Evolutionary conservation across 495 filamentous ascomycete species (phyloP), one percentile per base, ranked within the genome.

Genomic region (Penicillium maclennaniae): DNA sequence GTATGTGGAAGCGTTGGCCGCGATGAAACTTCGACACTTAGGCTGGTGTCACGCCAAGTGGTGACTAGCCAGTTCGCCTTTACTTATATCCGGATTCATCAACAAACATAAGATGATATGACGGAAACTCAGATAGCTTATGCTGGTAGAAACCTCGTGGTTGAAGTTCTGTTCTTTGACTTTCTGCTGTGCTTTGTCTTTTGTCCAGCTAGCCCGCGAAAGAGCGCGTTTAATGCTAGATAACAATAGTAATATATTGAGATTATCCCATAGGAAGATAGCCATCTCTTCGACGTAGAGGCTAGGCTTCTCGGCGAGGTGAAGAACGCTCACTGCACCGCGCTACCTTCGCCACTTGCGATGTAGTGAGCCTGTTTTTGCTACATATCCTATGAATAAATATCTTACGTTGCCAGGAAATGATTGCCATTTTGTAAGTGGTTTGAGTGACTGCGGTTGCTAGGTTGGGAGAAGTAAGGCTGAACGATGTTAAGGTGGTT

Each of bases 281-380:
- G 49, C 51, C 55, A 61, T 61, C 51, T 58, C 59, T 47, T 61
- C 46, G 15, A 55, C 20, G 16, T 54, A 61, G 44, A 58, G 51
- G 25, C 26, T 8, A 8, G 26, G 26, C 8, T 8, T 28, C 8
- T 28, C 26, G 8, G 26, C 26, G 26, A 28, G 26, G 26, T 8
- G 26, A 8, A 45, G 52, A 55, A 36, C 52, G 44, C 51, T 53
- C 41, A 43, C 57, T 55, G 16, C 49, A 59, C 21, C 41, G 4
- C 17, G 52, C 52, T 14, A 49, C 27, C 40, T 55, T 53, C 14
- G 45, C 53, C 34, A 53, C 55, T 55, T 60, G 45, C 14, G 39
- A 53, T 38, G 25, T 55, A 31, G 45, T 47, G 16, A 50, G 41
- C 43, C 45, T 45, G 39, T 52, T 49, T 9, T 53, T 55, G 36